Evolutionary conservation across 306 rosid species (phyloP).

Genomic region (Macrotyloma uniflorum): DNA sequence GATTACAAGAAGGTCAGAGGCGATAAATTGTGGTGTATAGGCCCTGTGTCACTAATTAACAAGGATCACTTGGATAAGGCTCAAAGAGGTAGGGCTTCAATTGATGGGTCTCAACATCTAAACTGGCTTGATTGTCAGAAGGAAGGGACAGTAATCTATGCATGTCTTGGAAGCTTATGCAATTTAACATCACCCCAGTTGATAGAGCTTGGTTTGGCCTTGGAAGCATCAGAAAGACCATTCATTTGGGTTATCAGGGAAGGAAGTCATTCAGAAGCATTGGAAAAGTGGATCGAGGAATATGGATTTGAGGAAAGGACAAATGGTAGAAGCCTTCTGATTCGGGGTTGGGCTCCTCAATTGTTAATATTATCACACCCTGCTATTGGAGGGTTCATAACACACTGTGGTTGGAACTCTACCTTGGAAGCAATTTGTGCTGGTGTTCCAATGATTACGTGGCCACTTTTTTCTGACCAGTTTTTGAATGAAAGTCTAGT

Average conservation of each 20-base stretch:
- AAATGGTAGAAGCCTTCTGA: constrained; percentile 48
- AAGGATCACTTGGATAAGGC: constrained; percentile 43
- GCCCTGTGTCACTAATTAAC: constrained; percentile 55
- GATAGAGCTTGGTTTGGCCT: constrained; percentile 56
- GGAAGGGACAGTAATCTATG: constrained; percentile 53
- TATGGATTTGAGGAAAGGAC: constrained; percentile 54
- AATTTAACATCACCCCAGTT: constrained; percentile 45
- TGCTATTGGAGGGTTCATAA: constrained; percentile 59
- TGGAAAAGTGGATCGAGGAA: constrained; percentile 58
- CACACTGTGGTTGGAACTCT: constrained; percentile 81
- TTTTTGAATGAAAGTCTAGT: constrained; percentile 57
- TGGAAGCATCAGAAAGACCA: constrained; percentile 60
- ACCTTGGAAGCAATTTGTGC: constrained; percentile 54
- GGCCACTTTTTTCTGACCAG: constrained; percentile 71
- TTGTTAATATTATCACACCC: constrained; percentile 52
- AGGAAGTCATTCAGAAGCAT: constrained; percentile 27
- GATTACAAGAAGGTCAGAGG: constrained; percentile 30
- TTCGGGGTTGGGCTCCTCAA: constrained; percentile 76
- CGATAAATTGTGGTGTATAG: constrained; percentile 61
- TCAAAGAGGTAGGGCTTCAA: constrained; percentile 49
- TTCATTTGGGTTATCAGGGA: constrained; percentile 66
- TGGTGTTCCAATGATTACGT: constrained; percentile 63
- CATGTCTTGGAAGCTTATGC: constrained; percentile 60
- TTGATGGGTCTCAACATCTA: constrained; percentile 30
- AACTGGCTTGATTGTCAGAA: constrained; percentile 53